A percentile compares a stretch with the other conserved stretches of the same genome.
Conservation (phyloP, 208 protist genomes). For the Leishmania aethiopica region DNA sequence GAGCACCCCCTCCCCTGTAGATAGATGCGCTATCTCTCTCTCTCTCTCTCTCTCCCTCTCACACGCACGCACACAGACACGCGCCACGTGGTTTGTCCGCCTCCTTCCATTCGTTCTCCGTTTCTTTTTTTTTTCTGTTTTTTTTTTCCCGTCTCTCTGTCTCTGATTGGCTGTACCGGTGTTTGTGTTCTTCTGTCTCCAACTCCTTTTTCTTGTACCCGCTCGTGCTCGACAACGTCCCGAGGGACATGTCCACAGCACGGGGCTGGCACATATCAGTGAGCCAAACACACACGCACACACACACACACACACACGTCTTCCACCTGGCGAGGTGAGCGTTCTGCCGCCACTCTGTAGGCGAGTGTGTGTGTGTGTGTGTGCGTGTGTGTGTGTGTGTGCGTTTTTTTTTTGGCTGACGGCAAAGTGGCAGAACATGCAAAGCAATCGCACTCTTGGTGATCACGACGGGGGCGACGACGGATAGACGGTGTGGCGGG, state of each 20-base stretch:
- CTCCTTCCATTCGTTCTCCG: background rate
- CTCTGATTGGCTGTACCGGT: background rate
- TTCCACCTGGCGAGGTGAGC: too few species aligned
- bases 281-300: background rate
- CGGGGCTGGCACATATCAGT: background rate
- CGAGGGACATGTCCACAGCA: background rate
- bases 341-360: too few species aligned
- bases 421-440: background rate
- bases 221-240: too few species aligned
- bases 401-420: background rate
- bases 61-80: too few species aligned
- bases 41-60: background rate
- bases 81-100: background rate
- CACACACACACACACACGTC: too few species aligned
- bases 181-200: background rate
- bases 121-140: slow-evolving; percentile 2
- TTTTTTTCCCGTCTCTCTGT: background rate
- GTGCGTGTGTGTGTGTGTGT: background rate
- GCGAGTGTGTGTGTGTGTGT: background rate
- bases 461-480: background rate
- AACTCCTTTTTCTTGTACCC: background rate
- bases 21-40: background rate
- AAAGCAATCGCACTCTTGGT: background rate
- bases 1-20: background rate
- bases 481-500: background rate